These are phyloP conservation scores for Yamadazyma songkhlaensis DNA, from an alignment of 1,139 yeast species.

Conservation along the genomic window DNA sequence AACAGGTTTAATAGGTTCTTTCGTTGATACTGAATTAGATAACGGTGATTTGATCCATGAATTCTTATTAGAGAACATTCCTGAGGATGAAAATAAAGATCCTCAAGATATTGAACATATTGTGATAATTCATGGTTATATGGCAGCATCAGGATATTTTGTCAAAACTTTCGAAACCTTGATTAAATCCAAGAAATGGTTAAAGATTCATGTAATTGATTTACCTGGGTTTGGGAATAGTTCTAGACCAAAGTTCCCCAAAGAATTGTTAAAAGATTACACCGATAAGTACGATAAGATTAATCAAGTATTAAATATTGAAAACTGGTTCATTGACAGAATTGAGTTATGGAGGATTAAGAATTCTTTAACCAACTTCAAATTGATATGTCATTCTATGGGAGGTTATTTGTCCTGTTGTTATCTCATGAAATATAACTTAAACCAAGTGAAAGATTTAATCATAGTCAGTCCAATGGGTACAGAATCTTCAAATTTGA, in stretches of 20 bases:
- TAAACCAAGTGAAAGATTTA: conserved; percentile 25
- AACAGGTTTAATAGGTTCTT: conserved; percentile 8
- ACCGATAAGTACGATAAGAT: conserved; percentile 22
- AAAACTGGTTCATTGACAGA: conserved; percentile 44
- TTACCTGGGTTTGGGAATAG: conserved; percentile 48
- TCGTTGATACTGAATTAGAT: conserved; percentile 32
- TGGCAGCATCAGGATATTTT: conserved; percentile 48
- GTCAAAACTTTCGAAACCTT: conserved; percentile 37
- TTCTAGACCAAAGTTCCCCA: conserved; percentile 39
- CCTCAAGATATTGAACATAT: conserved; percentile 18
- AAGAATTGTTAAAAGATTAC: conserved; percentile 24
- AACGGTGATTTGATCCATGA: conserved; percentile 36
- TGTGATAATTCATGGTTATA: conserved; percentile 43
- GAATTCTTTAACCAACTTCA: conserved; percentile 25
- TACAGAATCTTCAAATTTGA: conserved; percentile 37
- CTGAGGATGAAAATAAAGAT: conserved; percentile 1
- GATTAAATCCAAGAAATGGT: conserved; percentile 30
- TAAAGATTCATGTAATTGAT: conserved; percentile 35
- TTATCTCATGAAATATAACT: conserved; percentile 40
- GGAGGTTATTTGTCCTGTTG: conserved; percentile 44
- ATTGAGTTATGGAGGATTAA: conserved; percentile 37
- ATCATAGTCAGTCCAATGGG: conserved; percentile 47
- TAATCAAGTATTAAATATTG: conserved; percentile 32
- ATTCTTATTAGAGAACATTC: conserved; percentile 29
- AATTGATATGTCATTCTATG: conserved; percentile 43